Evolutionary conservation across 139 green algal genomes (phyloP), one percentile per base, ranked within the genome.

Genomic region (Coccomyxa sp.): DNA sequence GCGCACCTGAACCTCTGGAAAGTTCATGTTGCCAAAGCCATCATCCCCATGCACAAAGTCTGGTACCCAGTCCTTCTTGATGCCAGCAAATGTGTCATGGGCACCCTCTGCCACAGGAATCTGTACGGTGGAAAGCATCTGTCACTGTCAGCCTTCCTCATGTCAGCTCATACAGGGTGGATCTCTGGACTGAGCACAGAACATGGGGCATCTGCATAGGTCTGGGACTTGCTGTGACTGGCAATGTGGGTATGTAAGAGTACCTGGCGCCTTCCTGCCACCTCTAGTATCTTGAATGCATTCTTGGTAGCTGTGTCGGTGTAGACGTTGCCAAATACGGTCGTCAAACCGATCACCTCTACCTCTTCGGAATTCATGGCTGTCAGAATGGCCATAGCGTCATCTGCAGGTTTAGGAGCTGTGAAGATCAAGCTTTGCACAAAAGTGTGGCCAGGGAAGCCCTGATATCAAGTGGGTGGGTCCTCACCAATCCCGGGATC

Each of bases 41-140:
- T 98, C 94, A 29, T 74, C 75, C 12, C 94, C 94, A 71, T 98
- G 94, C 70, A 98, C 93, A 86, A 97, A 97, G 82, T 95, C 90
- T n/a, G 94, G 93, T 10, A 96, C 88, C 27, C 87, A 79, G 33
- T 86, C 76, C 79, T 96, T 92, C 16, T 87, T 83, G 5, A 81
- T 77, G 0, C 91, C 92, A 5, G 73, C 78, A 12, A 95, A 70
- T 4, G 82, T 86, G 7, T 68, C 78, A 9, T 55, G 37, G 6
- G 85, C 75, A 4, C 91, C 91, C 58, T 91, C 80, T 6, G 80
- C 83, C 8, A 95, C 91, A 6, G 85, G 82, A 18, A 94, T 83
- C 80, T 92, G 82, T 33, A 6, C 41, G n/a, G n/a, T n/a, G n/a
- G n/a, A n/a, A n/a, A n/a, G n/a, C n/a, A n/a, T n/a, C n/a, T n/a